Evolutionary conservation across 2,329 filamentous ascomycete species (phyloP).

Genomic region (Ascochyta pisi): DNA sequence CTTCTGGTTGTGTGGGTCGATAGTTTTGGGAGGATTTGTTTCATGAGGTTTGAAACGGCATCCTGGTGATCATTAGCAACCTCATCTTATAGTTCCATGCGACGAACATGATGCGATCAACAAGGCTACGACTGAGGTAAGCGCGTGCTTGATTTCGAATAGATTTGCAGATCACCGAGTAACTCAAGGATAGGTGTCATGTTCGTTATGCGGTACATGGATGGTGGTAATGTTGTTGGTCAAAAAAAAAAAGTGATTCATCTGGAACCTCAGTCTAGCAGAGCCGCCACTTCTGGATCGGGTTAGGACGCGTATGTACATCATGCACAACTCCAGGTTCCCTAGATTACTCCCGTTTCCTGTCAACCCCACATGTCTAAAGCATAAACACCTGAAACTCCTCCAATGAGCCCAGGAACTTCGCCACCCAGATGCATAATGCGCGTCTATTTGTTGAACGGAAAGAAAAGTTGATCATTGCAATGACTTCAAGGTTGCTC

Average conservation of each 20-base stretch:
- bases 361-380: conserved; percentile 11
- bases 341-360: conserved; percentile 11
- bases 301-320: conserved; percentile 8
- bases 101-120: background rate
- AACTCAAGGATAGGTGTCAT: background rate
- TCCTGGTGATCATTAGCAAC: conserved; percentile 34
- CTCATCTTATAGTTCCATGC: background rate
- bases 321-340: conserved; percentile 15
- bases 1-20: conserved; percentile 14
- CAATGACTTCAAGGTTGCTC: background rate
- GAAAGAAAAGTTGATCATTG: conserved; percentile 4
- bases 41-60: conserved; percentile 27
- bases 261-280: conserved; percentile 10
- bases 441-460: background rate
- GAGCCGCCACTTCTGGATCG: background rate
- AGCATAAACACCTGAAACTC: conserved; percentile 21
- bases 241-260: background rate
- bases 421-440: conserved; percentile 10
- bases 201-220: background rate
- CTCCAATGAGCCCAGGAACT: conserved; percentile 9
- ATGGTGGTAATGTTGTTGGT: background rate
- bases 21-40: conserved; percentile 10
- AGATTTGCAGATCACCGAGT: background rate
- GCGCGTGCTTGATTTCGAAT: background rate
- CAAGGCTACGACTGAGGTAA: background rate